Evolutionary conservation across 1,284 basidiomycete genomes (phyloP).

Genomic region (Tilletia walkeri): DNA sequence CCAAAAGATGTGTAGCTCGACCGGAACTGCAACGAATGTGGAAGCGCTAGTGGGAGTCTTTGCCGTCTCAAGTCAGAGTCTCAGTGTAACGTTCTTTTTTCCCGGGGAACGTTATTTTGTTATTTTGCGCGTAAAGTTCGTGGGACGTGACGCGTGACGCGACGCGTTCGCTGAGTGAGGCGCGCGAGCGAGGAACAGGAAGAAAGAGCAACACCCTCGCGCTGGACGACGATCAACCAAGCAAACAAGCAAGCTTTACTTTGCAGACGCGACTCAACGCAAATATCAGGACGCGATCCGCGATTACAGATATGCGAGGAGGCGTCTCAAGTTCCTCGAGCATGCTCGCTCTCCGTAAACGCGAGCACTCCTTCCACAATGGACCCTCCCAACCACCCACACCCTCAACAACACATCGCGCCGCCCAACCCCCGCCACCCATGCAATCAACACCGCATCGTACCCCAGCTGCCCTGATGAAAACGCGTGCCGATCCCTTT

Average conservation of each 20-base stretch:
- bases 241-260: neutral
- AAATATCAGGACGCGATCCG: neutral
- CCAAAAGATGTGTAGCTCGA: too few species aligned
- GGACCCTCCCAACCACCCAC: neutral
- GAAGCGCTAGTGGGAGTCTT: too few species aligned
- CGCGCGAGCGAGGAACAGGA: neutral
- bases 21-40: too few species aligned
- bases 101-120: too few species aligned
- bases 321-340: slow-evolving; percentile 11
- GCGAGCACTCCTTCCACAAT: neutral
- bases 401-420: neutral
- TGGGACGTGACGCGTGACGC: too few species aligned
- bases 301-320: too few species aligned
- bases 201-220: neutral
- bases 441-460: neutral
- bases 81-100: too few species aligned
- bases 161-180: too few species aligned
- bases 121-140: too few species aligned
- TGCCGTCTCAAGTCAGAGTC: too few species aligned
- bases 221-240: neutral
- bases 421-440: neutral
- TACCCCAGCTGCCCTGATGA: neutral
- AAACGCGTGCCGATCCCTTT: neutral
- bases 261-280: neutral
- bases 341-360: slow-evolving; percentile 2